Evolutionary conservation across 2,329 filamentous ascomycete genomes (phyloP), one percentile per base, ranked within the genome.

Genomic region (Sordariomycetes sp.): DNA sequence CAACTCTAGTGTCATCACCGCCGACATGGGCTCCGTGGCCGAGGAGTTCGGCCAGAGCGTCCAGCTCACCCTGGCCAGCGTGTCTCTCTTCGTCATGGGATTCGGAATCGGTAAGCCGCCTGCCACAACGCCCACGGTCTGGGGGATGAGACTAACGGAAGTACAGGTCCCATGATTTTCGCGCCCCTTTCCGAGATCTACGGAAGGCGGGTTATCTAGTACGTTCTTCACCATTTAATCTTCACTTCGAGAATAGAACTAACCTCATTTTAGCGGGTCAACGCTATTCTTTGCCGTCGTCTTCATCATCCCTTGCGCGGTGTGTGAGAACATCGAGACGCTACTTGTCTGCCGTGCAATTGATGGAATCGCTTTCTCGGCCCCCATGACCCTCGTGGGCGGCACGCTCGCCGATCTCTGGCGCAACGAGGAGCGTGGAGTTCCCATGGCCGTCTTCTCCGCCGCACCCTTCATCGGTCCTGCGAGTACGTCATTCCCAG

Each of bases 371-470:
- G 88, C 88, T 6, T 93, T 93, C 68, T 91, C 87, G 12, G 89
- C 89, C 0, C 89, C 90, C 2, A 93, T 95, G 87, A 93, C 89
- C 0, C 78, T 94, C 1, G 89, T 92, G 10, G 90, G 89, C 51
- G 90, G 90, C 10, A 93, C 88, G 0, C 73, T 95, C 6, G 87
- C 89, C 12, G 90, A 95, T 73, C 71, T 94, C n/a, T 95, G 89
- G 89, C 83, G 74, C 60, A 89, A 86, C 55, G 89, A 94, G 68
- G 89, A 95, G 71, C 81, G 90, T 57, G 90, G 89, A 65, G 86
- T 94, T 1, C 88, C 90, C 20, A 94, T 95, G 89, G 89, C 89
- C 3, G 87, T 88, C 18, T 95, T 94, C 70, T 87, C 82, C 14
- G 89, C 89, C 2, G 89, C 89, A 0, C 90, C 90, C 0, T 94